phyloP scores from a whole-genome alignment of 139 green algal species.

The Chlamydomonas sp. region DNA sequence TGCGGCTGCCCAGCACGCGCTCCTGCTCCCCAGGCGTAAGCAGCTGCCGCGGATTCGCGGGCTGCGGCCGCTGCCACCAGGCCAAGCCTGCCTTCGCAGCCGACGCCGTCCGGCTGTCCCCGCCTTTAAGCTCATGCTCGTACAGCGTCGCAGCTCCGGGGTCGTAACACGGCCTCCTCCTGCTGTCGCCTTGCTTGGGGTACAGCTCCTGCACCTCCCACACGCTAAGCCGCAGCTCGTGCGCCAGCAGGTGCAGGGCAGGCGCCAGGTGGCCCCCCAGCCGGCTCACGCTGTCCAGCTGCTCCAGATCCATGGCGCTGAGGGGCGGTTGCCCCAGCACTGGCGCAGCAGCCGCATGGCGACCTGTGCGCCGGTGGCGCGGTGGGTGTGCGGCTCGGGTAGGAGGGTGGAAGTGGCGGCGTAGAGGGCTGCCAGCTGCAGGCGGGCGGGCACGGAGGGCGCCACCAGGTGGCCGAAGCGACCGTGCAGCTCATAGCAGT shows the following conservation, averaged over 20 bases:
- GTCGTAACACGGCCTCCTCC: too few species aligned
- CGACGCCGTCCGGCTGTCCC: too few species aligned
- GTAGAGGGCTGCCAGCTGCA: conserved; percentile 75
- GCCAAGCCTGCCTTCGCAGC: too few species aligned
- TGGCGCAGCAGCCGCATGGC: conserved; percentile 61
- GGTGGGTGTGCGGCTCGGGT: conserved; percentile 50
- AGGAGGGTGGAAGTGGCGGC: conserved; percentile 63
- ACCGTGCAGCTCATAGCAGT: conserved; percentile 59
- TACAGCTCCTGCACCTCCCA: too few species aligned
- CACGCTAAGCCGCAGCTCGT: conserved; percentile 39
- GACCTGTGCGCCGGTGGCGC: conserved; percentile 53
- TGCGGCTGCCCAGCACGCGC: too few species aligned
- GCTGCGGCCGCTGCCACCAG: too few species aligned
- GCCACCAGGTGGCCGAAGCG: conserved; percentile 60
- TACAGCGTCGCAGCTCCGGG: too few species aligned
- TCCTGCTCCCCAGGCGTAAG: too few species aligned
- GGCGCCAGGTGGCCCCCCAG: conserved; percentile 49
- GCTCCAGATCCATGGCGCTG: conserved; percentile 20
- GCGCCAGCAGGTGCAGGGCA: conserved; percentile 43
- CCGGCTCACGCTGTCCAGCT: conserved; percentile 26
- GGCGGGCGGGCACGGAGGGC: conserved; percentile 34
- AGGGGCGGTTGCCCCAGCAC: conserved; percentile 58
- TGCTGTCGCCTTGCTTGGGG: too few species aligned
- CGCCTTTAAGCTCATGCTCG: too few species aligned
- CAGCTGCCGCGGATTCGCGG: too few species aligned